These are phyloP conservation scores for Pulveroboletus sp. DNA, from an alignment of 768 basidiomycete genomes.

Conservation along the genomic window DNA sequence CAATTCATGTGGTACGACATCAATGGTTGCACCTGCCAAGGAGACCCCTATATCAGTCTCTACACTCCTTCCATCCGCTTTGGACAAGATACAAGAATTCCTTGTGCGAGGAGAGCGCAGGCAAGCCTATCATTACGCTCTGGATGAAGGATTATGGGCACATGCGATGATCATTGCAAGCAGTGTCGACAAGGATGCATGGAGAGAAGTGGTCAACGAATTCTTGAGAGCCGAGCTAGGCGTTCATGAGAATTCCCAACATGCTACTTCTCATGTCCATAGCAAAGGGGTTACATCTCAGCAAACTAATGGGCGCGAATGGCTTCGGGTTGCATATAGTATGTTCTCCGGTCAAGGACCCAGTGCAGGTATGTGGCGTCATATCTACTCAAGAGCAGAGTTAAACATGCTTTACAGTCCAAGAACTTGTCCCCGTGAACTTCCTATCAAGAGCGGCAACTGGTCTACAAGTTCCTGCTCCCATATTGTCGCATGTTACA, in stretches of 20 bases:
- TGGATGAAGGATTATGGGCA: constrained; percentile 88
- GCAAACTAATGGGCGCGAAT: constrained; percentile 55
- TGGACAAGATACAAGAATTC: constrained; percentile 75
- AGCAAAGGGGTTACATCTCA: constrained; percentile 20
- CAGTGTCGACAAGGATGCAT: constrained; percentile 87
- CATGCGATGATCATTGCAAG: constrained; percentile 95
- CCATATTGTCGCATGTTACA: constrained; percentile 37
- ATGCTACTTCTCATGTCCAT: constrained; percentile 9
- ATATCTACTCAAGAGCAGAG: background rate
- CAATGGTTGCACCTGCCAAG: constrained; percentile 27
- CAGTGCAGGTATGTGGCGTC: constrained; percentile 49
- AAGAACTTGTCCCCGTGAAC: constrained; percentile 64
- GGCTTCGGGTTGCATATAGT: constrained; percentile 76
- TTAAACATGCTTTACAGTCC: constrained; percentile 43
- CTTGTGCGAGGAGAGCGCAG: constrained; percentile 81
- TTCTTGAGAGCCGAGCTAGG: constrained; percentile 78
- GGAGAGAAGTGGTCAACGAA: constrained; percentile 86
- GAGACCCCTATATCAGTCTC: constrained; percentile 56
- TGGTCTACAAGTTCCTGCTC: constrained; percentile 36
- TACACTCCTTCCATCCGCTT: constrained; percentile 53
- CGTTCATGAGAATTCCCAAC: constrained; percentile 28
- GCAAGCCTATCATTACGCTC: constrained; percentile 82
- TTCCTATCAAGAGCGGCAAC: constrained; percentile 39
- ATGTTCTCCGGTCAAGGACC: constrained; percentile 81
- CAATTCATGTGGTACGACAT: constrained; percentile 13